These are phyloP conservation scores for Pleurotus citrinopileatus DNA, from an alignment of 768 basidiomycete genomes.

Conservation along the genomic window DNA sequence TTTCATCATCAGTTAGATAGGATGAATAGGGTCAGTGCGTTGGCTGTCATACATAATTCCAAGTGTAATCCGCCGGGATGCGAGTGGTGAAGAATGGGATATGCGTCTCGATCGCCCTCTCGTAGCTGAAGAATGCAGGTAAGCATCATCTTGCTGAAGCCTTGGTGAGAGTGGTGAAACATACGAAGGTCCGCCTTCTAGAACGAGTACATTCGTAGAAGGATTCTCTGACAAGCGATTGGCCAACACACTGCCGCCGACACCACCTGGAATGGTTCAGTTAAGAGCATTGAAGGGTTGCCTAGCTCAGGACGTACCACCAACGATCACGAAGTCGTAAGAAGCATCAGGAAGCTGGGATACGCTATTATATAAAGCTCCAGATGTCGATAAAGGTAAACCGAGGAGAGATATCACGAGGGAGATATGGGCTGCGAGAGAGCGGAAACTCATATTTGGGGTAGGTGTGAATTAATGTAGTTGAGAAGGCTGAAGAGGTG, in stretches of 20 bases:
- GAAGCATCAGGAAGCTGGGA: background rate
- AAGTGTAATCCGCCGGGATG: no score
- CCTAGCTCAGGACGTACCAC: constrained; percentile 4
- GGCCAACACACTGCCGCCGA: constrained; percentile 4
- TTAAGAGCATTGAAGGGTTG: background rate
- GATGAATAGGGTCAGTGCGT: constrained; percentile 4
- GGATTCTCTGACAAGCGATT: constrained; percentile 10
- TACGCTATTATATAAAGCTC: background rate
- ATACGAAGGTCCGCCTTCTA: constrained; percentile 9
- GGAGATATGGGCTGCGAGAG: constrained; percentile 2
- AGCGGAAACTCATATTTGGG: background rate
- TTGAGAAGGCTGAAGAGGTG: no score
- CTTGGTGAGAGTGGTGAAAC: background rate
- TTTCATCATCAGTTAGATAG: background rate
- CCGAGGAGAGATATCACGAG: background rate
- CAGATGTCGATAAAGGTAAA: background rate
- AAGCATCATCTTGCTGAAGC: background rate
- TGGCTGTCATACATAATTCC: no score
- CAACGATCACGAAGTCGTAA: constrained; percentile 11
- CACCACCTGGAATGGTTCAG: constrained; percentile 3
- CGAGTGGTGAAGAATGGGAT: no score
- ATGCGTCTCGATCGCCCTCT: background rate
- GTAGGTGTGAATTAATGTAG: no score
- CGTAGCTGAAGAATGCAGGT: background rate
- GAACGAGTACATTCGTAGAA: background rate